Conservation (phyloP, 78 protist species). For the Cyanophora paradoxa region DNA sequence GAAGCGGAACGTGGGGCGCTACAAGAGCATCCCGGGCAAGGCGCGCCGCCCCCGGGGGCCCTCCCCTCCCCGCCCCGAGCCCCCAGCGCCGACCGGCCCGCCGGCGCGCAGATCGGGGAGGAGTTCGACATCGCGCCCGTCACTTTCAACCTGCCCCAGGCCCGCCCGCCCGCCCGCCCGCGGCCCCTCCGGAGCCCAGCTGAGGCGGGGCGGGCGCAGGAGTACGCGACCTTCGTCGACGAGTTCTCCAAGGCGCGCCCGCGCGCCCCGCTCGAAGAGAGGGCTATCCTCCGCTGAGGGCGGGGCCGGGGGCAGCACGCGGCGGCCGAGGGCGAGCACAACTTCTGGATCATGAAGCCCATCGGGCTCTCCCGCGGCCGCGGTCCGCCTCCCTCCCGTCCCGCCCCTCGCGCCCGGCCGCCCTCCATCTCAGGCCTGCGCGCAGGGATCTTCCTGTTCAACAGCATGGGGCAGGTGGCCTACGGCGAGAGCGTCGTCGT, state of each 20-base stretch:
- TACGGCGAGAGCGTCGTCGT: neutral
- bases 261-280: too few species aligned
- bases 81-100: too few species aligned
- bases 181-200: too few species aligned
- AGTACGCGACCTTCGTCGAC: neutral
- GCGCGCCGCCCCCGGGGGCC: too few species aligned
- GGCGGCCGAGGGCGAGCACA: neutral
- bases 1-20: neutral
- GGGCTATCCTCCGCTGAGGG: neutral
- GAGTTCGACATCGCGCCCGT: neutral
- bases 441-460: neutral
- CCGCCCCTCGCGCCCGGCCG: too few species aligned
- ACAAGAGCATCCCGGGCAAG: neutral
- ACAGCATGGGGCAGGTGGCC: neutral
- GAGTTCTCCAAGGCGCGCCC: too few species aligned
- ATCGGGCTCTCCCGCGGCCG: neutral
- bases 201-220: too few species aligned
- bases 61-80: too few species aligned
- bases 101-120: too few species aligned
- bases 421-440: too few species aligned
- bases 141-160: slow-evolving; percentile 4
- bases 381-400: too few species aligned
- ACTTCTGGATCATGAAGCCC: slow-evolving; percentile 8
- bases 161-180: too few species aligned
- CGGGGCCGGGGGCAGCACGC: neutral